Evolutionary conservation across 805 yeast species (phyloP), one percentile per base, ranked within the genome.

Genomic region (Saccharomyces eubayanus): DNA sequence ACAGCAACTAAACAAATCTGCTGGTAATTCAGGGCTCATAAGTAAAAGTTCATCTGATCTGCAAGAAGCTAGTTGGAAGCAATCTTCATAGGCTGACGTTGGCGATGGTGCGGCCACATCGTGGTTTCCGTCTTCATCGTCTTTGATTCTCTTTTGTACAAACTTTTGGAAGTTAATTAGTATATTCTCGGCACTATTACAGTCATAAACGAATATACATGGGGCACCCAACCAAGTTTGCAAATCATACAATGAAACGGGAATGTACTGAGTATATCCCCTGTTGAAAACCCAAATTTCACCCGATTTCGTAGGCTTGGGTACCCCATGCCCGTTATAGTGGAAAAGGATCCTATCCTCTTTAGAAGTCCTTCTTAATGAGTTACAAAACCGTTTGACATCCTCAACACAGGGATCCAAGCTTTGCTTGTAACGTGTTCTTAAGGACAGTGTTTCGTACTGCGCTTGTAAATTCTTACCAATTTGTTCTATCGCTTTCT

Each of bases 161-260:
- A 90, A 91, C 61, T 86, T 82, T 62, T 87, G 87, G 75, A 90
- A 94, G 68, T 92, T 92, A 56, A 82, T 83, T 9, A 94, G 87
- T 51, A 94, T 90, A 69, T 90, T 87, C 1, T 97, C 99, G 0
- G 99, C 97, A 55, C 88, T 87, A 62, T 85, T 88, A 68, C 98
- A 90, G 72, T 94, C 99, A 69, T 86, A 90, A 47, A 92, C 97
- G 70, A 87, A 91, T 20, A 94, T 87, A 52, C 96, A 92, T 0
- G 99, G 99, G 1, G 97, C 97, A 9, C 99, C 99, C 10, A 94
- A 74, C 99, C 99, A 94, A 3, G 95, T 85, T 64, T 94, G 99
- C 49, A 94, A 74, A 64, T 94, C 99, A 69, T 88, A 90, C n/a
- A 94, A 72, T 9, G 96, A 88, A 1, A 94, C 94, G 0, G 99